These are phyloP conservation scores for Rhizopogon rudus DNA, from an alignment of 768 basidiomycete genomes.

Conservation along the genomic window DNA sequence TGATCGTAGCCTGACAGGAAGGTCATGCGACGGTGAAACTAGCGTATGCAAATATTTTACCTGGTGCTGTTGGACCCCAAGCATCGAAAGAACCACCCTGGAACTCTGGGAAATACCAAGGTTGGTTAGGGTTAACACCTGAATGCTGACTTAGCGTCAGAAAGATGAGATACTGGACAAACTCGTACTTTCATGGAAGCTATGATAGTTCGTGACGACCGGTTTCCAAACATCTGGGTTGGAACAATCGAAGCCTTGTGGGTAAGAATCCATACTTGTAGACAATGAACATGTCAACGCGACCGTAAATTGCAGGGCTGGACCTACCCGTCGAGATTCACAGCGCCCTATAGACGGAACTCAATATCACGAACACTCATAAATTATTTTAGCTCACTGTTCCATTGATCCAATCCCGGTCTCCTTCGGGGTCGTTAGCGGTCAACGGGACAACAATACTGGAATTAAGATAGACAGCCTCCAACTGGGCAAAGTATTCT, in stretches of 20 bases:
- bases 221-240: slow-evolving; percentile 62
- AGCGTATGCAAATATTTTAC: slow-evolving; percentile 21
- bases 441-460: slow-evolving; percentile 66
- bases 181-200: slow-evolving; percentile 48
- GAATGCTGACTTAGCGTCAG: slow-evolving; percentile 2
- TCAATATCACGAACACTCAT: background rate
- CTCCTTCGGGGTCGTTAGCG: slow-evolving; percentile 64
- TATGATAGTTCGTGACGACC: slow-evolving; percentile 58
- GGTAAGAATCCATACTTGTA: slow-evolving; percentile 59
- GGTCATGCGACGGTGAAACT: slow-evolving; percentile 1
- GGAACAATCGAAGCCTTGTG: slow-evolving; percentile 79
- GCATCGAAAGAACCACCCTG: slow-evolving; percentile 79
- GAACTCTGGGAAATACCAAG: slow-evolving; percentile 72
- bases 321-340: slow-evolving; percentile 67
- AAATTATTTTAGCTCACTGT: slow-evolving; percentile 38
- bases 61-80: slow-evolving; percentile 73
- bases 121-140: slow-evolving; percentile 41
- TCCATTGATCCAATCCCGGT: slow-evolving; percentile 63
- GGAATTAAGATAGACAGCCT: slow-evolving; percentile 48
- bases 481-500: slow-evolving; percentile 62
- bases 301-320: background rate
- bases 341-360: slow-evolving; percentile 45
- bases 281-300: background rate
- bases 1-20: slow-evolving; percentile 47
- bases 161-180: slow-evolving; percentile 11